Evolutionary conservation across 352 stramenopile genomes (phyloP), one percentile per base, ranked within the genome.

Genomic region (Phytophthora capsici): DNA sequence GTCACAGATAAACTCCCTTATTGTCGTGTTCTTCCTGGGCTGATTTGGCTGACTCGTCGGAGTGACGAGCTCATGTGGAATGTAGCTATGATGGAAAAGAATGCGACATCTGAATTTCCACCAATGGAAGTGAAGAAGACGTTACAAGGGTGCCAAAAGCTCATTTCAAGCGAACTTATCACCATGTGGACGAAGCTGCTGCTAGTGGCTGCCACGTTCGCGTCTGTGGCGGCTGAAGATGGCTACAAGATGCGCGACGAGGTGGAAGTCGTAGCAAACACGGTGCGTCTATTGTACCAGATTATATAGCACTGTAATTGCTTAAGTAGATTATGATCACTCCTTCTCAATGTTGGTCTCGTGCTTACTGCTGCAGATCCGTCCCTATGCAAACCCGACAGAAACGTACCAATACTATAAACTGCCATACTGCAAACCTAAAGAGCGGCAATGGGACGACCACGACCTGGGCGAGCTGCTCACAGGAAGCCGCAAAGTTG

Each of bases 401-500:
- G 97, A 99, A 75, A 99, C 96, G 49, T 99, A 99, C 75, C 90
- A 97, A 71, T 99, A 99, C 80, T 99, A 99, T 80, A 98, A 94
- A 46, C 80, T 99, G 40, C 97, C 97, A 23, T 99, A 97, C 83
- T 99, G 97, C 72, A 88, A 94, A 56, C 80, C 82, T 8, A 89
- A 88, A 50, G 83, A 93, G 64, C 74, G 77, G 23, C 80, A 96
- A 59, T 90, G 83, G 66, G 91, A 98, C 64, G 90, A 95, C 23
- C 90, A 98, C 62, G 82, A 93, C 36, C 76, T 98, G 17, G 96
- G 97, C 25, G 96, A 99, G 82, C 85, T 98, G 53, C 95, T 99
- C 52, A 96, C 90, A 1, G 97, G 97, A 32, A 98, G 98, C 78
- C 87, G 97, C 66, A 98, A 98, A 74, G 88, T 91, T 26, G 72